phyloP scores from a whole-genome alignment of 2,329 filamentous ascomycete genomes.

The Tolypocladium cylindrosporum region DNA sequence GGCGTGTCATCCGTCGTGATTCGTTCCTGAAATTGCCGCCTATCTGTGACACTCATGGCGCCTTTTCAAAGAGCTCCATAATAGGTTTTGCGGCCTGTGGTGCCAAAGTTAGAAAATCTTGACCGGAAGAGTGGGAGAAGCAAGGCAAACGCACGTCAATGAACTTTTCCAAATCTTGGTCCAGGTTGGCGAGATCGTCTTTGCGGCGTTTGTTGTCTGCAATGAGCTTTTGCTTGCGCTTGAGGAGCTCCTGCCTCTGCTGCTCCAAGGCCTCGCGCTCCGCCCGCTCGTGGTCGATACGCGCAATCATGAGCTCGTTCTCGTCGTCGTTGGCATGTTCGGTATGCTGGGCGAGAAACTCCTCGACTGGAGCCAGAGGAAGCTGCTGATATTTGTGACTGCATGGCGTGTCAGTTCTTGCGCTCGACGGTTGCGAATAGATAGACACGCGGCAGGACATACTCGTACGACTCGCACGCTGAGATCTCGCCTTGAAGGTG shows the following conservation, averaged over 20 bases:
- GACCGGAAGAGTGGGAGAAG: not conserved
- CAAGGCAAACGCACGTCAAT: slow-evolving; percentile 57
- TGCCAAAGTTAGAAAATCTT: not conserved
- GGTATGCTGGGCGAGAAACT: slow-evolving; percentile 69
- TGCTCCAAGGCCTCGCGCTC: slow-evolving; percentile 81
- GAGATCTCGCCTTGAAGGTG: slow-evolving; percentile 84
- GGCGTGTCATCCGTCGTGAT: not conserved
- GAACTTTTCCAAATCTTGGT: slow-evolving; percentile 87
- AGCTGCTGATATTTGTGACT: slow-evolving; percentile 84
- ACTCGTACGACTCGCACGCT: slow-evolving; percentile 89
- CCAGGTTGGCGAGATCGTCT: slow-evolving; percentile 82
- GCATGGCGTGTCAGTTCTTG: not conserved
- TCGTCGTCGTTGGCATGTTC: slow-evolving; percentile 64
- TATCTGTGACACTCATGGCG: slow-evolving; percentile 25
- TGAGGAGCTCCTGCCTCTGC: slow-evolving; percentile 66
- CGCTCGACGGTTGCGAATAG: not conserved
- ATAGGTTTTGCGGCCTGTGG: slow-evolving; percentile 75
- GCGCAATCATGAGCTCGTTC: slow-evolving; percentile 75
- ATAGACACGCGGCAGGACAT: slow-evolving; percentile 24
- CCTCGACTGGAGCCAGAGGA: slow-evolving; percentile 71
- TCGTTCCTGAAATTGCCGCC: not conserved
- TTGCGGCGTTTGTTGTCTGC: slow-evolving; percentile 82
- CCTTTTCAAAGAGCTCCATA: slow-evolving; percentile 75
- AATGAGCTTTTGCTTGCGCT: slow-evolving; percentile 51
- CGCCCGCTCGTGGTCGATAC: slow-evolving; percentile 82